Base-by-base conservation (phyloP, 345 rosid species). In the Geranium brycei region DNA sequence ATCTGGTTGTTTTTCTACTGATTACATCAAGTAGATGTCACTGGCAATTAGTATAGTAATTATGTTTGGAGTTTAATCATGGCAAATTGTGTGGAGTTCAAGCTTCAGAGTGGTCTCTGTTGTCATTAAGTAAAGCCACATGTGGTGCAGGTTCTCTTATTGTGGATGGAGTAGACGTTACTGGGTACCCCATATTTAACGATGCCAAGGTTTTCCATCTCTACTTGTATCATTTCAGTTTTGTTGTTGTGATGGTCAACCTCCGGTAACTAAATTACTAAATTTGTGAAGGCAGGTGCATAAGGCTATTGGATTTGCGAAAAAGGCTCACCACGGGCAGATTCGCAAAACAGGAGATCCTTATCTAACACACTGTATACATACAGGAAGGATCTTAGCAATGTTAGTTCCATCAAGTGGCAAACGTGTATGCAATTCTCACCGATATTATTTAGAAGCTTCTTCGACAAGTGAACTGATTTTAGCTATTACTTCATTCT, bases 241-340 rank as follows among this genome's bases (percentile, higher is more conserved):
- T 16, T 63, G 19, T 61, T 5, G 15, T 66, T 31, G 47, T 16
- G 13, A 3, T 30, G 17, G 31, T 51, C 7, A 55, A 71, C 68
- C 59, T 67, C 60, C 69, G 64, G 64, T 12, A 62, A 30, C 77
- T 75, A 67, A 80, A 74, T 60, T 31, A 30, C 58, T 63, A 30
- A 58, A 70, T 74, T 56, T 80, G 89, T 76, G 70, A 86, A 82
- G 89, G 85, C 81, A 86, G 91, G 91, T 86, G 79, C 84, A 64
- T 55, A 84, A 79, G 84, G 89, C 92, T 78, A 80, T 86, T 63
- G 80, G 77, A 57, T 86, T 86, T 72, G 84, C 89, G 16, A 86
- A 80, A 67, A 79, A 55, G 55, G 87, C 92, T 68, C 92, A 86
- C 62, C 72, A 73, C 61, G 83, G 92, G 31, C 89, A 84, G 73